Conservation (phyloP, 2,329 filamentous ascomycete genomes). For the Fusarium annulatum region DNA sequence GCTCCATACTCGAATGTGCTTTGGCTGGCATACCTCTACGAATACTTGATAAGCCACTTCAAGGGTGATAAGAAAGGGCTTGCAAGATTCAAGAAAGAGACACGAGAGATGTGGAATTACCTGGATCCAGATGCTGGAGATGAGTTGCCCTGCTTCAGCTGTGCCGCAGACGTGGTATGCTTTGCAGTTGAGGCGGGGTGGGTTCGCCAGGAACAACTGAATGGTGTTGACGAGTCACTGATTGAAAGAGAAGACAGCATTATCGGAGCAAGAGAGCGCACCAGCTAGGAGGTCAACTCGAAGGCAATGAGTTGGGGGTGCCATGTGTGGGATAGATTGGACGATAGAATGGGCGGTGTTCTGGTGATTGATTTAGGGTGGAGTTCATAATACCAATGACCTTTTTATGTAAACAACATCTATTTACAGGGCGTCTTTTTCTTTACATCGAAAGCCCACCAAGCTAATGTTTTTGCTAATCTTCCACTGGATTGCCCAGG, state of each 20-base stretch:
- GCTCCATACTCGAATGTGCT: conserved; percentile 73
- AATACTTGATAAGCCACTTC: conserved; percentile 62
- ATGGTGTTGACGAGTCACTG: conserved; percentile 51
- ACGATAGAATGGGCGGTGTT: conserved; percentile 5
- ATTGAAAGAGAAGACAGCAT: conserved; percentile 57
- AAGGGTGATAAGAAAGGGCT: conserved; percentile 59
- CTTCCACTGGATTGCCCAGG: neutral
- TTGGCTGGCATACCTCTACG: conserved; percentile 72
- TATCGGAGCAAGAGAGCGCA: conserved; percentile 44
- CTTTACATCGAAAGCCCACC: neutral
- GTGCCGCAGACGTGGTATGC: conserved; percentile 66
- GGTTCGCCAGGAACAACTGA: conserved; percentile 64
- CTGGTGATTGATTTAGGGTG: conserved; percentile 5
- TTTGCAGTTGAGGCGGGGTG: conserved; percentile 69
- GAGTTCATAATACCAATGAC: conserved; percentile 32
- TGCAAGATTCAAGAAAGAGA: conserved; percentile 58
- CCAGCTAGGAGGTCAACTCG: conserved; percentile 43
- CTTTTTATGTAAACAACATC: neutral
- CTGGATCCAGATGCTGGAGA: conserved; percentile 63
- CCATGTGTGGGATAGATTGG: conserved; percentile 1
- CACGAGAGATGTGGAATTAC: conserved; percentile 64
- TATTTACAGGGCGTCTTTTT: neutral
- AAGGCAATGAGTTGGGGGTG: conserved; percentile 15
- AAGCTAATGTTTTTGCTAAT: neutral
- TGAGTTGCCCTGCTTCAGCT: conserved; percentile 62